phyloP scores from a whole-genome alignment of 1,139 yeast species.

The Blastobotrys capitulatus region DNA sequence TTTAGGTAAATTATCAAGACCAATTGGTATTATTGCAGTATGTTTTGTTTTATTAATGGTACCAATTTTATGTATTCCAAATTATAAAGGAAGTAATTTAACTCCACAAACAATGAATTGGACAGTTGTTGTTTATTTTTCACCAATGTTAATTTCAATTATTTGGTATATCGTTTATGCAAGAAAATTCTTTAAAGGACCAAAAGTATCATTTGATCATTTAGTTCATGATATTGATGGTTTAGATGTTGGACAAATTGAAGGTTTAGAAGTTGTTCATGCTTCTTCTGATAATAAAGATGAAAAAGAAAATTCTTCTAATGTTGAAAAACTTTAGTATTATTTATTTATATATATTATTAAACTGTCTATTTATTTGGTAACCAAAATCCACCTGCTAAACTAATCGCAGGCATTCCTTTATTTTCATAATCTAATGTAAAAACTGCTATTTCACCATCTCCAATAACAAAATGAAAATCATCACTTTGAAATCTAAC shows the following conservation, averaged over 20 bases:
- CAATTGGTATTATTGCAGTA: not conserved
- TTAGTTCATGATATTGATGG: constrained; percentile 1
- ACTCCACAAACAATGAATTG: constrained; percentile 1
- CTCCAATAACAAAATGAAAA: not conserved
- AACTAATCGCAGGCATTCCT: not conserved
- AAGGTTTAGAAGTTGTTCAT: not conserved
- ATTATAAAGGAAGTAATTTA: not conserved
- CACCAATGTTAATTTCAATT: not conserved
- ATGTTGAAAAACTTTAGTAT: not conserved
- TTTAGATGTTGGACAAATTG: not conserved
- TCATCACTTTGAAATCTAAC: not conserved
- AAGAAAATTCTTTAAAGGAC: not conserved
- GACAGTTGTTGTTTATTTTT: not conserved
- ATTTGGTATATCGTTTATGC: not conserved
- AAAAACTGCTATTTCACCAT: not conserved
- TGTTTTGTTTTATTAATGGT: not conserved
- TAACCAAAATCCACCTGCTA: not conserved
- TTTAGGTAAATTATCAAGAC: not conserved
- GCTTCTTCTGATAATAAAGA: not conserved
- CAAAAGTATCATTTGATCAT: constrained; percentile 1
- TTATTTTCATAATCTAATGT: constrained; percentile 1
- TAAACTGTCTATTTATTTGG: not conserved
- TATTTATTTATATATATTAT: not conserved
- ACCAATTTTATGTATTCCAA: constrained; percentile 1
- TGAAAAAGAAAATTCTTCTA: not conserved